Evolutionary conservation across 2,329 filamentous ascomycete species (phyloP), one percentile per base, ranked within the genome.

Genomic region (Piedraia hortae): DNA sequence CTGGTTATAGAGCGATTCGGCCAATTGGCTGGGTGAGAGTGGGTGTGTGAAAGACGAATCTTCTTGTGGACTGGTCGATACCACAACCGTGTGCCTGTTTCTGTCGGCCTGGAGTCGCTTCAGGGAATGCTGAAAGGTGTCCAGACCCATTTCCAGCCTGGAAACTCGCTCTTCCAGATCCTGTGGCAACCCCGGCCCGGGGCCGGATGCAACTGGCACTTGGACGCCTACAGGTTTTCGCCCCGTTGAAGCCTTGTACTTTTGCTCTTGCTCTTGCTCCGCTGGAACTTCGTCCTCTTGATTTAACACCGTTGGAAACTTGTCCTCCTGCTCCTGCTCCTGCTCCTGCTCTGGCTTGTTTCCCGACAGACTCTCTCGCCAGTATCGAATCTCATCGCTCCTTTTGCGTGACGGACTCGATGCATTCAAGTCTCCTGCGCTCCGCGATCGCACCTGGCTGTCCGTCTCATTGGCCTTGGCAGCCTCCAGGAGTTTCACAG

Each of bases 131-230:
- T 42, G 41, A 27, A 45, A 44, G 13, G 28, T 33, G 8, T 35
- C 31, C 11, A 45, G 28, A 5, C 37, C 37, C 8, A 35, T 30
- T 27, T 45, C 42, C 5, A 45, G 34, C 25, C 35, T 36, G 4
- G 38, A 34, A 4, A 45, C 38, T 3, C 42, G 38, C 14, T 37
- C 34, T 23, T 45, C 42, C 10, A 45, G 31, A 21, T 45, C 42
- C 15, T 22, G 12, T 6, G 35, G 28, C 3, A 26, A 10, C 12
- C 34, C 31, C 4, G 26, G 22, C 10, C 28, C 28, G 5, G 21
- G 11, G 13, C 8, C 21, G 10, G 12, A 10, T 10, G 16, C 7
- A n/a, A n/a, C n/a, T n/a, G n/a, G n/a, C n/a, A n/a, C n/a, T n/a
- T n/a, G n/a, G n/a, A n/a, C n/a, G 10, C 16, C 16, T 17, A 17